Base-by-base conservation (phyloP, 176 grass and related monocot species). In the Oryza punctata region DNA sequence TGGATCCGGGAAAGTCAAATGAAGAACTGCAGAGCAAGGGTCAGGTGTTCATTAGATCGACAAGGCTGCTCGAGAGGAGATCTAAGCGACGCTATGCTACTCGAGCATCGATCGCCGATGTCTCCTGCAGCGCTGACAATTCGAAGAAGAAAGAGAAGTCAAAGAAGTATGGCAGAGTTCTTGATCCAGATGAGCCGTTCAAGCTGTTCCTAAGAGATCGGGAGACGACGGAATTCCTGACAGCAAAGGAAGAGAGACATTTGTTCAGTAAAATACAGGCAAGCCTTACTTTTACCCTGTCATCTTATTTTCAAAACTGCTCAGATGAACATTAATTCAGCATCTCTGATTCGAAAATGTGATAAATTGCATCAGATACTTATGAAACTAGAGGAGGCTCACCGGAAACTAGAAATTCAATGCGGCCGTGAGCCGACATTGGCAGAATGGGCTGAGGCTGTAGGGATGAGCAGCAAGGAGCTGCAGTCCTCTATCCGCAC, bases 181-280 rank as follows among this genome's bases (percentile, higher is more conserved):
- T 90, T 66, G 87, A 91, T 70, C 82, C 85, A 43, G 86, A 84
- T 32, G 93, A 90, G 59, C 90, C 78, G 4, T 91, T 94, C 19
- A 88, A 65, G 74, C 32, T 94, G 68, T 92, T 94, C 43, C 86
- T 92, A 67, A 81, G 82, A 73, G 82, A 91, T 44, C 85, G 74
- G 12, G 93, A 92, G 70, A 94, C 93, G 10, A 92, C 90, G 0
- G 84, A 94, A 46, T 82, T 94, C 72, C 63, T 92, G 80, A 90
- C 93, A 33, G 65, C 88, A 12, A 88, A 88, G 57, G 87, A 94
- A 65, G 93, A 94, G 77, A 94, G 65, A 21, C 78, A 81, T 32
- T 63, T 92, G 86, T 90, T 92, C 77, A 67, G 79, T 66, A 70
- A 94, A 73, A 92, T 92, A 90, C 87, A 94, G 90, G 90, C 82